Base-by-base conservation (phyloP, 164 flowering plant genomes). In the Litsea cubeba region DNA sequence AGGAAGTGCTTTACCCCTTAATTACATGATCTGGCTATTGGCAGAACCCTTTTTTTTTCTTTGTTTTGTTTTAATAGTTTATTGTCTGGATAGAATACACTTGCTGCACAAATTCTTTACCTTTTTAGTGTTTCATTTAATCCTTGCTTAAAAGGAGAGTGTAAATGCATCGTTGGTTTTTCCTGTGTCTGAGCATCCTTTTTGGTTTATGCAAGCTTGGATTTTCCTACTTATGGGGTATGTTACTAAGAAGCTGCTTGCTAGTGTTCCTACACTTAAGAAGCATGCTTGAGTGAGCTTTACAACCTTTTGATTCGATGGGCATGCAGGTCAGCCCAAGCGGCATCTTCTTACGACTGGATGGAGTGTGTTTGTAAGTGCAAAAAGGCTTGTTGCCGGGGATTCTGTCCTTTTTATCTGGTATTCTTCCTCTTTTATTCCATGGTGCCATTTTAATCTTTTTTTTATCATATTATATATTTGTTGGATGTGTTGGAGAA, bases 361-460 rank as follows among this genome's bases (percentile, higher is more conserved):
- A 63, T 92, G 95, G 97, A 92, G 97, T 81, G 92, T 90, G 70
- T 92, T 89, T 83, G 95, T 92, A 0, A 92, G 95, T 84, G 94
- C 95, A 69, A 92, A 92, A 74, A 84, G 95, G 78, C 93, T 93
- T 79, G 88, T 90, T 80, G 96, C 97, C 75, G 97, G 97, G 18
- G 97, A 93, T 79, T 88, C 97, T 0, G 97, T 93, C 70, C 88
- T 93, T 75, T 93, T 93, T 74, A 93, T 93, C 80, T 93, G 97
- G 97, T 91, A 82, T 49, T 83, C 71, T 23, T 11, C 17, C 24
- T 65, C 35, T 30, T 5, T 17, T 24, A 20, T 46, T 17, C 50
- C 11, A n/a, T 18, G 0, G 49, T 72, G 46, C 11, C 68, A 72
- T 30, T 60, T 64, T 3, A 23, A 23, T 18, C 69, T 32, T 40